Evolutionary conservation across 306 rosid genomes (phyloP).

Genomic region (Oemleria cerasiformis): DNA sequence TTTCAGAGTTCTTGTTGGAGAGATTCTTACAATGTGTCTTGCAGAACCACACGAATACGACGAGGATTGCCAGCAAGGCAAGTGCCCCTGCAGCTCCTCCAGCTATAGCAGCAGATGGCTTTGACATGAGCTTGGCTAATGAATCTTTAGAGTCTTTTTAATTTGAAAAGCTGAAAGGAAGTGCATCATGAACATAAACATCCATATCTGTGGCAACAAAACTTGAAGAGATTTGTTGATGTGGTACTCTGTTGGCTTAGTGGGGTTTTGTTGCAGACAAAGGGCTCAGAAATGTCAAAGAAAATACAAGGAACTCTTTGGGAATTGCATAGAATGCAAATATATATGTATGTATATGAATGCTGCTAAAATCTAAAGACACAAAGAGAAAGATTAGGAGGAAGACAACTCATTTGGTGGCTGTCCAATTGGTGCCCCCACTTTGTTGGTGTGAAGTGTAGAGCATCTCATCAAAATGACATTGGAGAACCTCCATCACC

Average conservation of each 20-base stretch:
- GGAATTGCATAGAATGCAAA: background rate
- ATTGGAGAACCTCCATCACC: conserved; percentile 24
- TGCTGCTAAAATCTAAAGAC: conserved; percentile 23
- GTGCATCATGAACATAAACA: background rate
- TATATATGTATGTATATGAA: too few relatives aligned
- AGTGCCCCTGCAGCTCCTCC: conserved; percentile 37
- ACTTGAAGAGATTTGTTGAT: background rate
- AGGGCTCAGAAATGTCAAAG: conserved; percentile 21
- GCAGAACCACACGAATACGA: conserved; percentile 40
- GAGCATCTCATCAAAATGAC: conserved; percentile 31
- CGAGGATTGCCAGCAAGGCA: conserved; percentile 21
- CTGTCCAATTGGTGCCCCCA: conserved; percentile 25
- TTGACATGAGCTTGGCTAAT: conserved; percentile 26
- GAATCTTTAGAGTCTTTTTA: too few relatives aligned
- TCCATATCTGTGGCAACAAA: conserved; percentile 3
- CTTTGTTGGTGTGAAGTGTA: conserved; percentile 28
- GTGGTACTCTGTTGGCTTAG: background rate
- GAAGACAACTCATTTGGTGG: conserved; percentile 31
- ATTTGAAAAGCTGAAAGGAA: background rate
- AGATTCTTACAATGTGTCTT: conserved; percentile 24
- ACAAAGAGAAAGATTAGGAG: conserved; percentile 2
- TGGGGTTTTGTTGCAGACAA: conserved; percentile 25
- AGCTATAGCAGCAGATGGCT: conserved; percentile 27
- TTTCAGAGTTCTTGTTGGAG: conserved; percentile 38
- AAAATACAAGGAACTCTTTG: conserved; percentile 17